Evolutionary conservation across 352 stramenopile genomes (phyloP).

Genomic region (Phytophthora brassicae): DNA sequence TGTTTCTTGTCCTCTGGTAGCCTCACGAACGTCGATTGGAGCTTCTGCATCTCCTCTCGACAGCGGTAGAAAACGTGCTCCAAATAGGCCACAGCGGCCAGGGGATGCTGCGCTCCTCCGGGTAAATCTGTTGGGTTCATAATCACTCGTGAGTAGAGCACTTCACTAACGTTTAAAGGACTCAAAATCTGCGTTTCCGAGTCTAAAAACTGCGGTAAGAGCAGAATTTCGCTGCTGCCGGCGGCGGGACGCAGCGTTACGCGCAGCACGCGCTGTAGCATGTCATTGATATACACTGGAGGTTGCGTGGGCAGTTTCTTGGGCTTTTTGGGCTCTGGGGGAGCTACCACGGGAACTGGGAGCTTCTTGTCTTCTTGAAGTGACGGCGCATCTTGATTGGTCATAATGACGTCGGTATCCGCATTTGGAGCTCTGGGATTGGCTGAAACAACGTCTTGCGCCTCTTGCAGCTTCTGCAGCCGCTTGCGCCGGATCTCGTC

Average conservation of each 20-base stretch:
- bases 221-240: constrained; percentile 33
- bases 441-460: constrained; percentile 34
- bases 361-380: constrained; percentile 17
- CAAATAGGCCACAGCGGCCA: constrained; percentile 69
- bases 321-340: constrained; percentile 37
- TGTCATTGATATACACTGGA: constrained; percentile 73
- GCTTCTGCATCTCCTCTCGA: constrained; percentile 65
- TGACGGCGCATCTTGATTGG: constrained; percentile 12
- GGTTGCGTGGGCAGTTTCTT: constrained; percentile 38
- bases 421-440: constrained; percentile 16
- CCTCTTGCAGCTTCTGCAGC: constrained; percentile 61
- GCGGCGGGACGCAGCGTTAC: constrained; percentile 51
- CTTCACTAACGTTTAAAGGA: constrained; percentile 55
- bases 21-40: constrained; percentile 65
- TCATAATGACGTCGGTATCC: constrained; percentile 23
- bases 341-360: not conserved
- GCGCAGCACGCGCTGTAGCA: constrained; percentile 68
- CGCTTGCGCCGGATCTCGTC: constrained; percentile 64
- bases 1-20: constrained; percentile 51
- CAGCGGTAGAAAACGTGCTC: constrained; percentile 78
- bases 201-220: constrained; percentile 39
- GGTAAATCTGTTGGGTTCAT: constrained; percentile 54
- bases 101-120: constrained; percentile 49
- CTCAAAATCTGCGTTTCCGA: constrained; percentile 31
- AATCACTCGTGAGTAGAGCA: constrained; percentile 74